These are phyloP conservation scores for Xylaria bambusicola DNA, from an alignment of 495 filamentous ascomycete species.

Conservation along the genomic window DNA sequence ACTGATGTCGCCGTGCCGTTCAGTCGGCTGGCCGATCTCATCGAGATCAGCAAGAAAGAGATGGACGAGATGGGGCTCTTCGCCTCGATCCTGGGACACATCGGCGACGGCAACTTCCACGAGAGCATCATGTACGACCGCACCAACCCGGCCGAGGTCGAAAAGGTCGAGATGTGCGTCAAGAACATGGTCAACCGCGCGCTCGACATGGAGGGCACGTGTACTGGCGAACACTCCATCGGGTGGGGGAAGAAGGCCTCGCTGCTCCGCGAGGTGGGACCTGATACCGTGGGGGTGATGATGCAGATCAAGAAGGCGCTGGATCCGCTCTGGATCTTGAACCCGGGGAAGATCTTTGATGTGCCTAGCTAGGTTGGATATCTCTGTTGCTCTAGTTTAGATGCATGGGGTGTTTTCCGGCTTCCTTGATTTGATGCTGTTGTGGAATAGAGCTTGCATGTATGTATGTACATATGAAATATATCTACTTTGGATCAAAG, in stretches of 20 bases:
- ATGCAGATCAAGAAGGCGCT: slow-evolving; percentile 78
- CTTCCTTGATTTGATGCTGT: background rate
- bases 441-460: background rate
- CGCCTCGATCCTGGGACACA: slow-evolving; percentile 72
- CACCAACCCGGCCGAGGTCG: slow-evolving; percentile 63
- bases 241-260: slow-evolving; percentile 86
- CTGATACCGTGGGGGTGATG: slow-evolving; percentile 82
- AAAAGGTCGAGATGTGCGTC: slow-evolving; percentile 75
- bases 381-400: background rate
- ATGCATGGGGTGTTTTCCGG: background rate
- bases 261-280: slow-evolving; percentile 78
- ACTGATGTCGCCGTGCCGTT: slow-evolving; percentile 92
- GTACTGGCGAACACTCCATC: slow-evolving; percentile 87
- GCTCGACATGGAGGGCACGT: slow-evolving; percentile 90
- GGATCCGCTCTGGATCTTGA: slow-evolving; percentile 89
- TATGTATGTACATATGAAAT: too few species aligned
- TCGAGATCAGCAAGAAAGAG: slow-evolving; percentile 87
- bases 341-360: slow-evolving; percentile 90
- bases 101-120: slow-evolving; percentile 84
- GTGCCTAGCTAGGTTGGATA: slow-evolving; percentile 30
- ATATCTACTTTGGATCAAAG: too few species aligned
- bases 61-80: slow-evolving; percentile 83
- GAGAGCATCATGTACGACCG: slow-evolving; percentile 83
- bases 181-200: slow-evolving; percentile 87
- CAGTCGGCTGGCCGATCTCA: slow-evolving; percentile 82